A percentile compares a stretch with the other conserved stretches of the same genome.
Evolutionary conservation across 2,329 filamentous ascomycete genomes (phyloP).

Genomic region (Xylariomycetidae sp.): DNA sequence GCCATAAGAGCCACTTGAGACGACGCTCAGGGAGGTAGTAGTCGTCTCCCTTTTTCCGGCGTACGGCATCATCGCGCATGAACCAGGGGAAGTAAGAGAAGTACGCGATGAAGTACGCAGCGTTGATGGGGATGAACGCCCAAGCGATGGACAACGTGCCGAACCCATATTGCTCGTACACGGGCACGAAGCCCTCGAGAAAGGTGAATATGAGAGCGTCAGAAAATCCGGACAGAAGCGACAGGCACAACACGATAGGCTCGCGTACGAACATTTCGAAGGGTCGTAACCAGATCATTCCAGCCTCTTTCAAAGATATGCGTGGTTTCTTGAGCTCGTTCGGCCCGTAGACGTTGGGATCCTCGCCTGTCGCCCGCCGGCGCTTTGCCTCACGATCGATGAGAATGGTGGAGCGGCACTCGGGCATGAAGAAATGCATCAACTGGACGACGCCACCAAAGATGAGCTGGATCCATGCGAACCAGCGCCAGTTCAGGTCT

Average conservation of each 20-base stretch:
- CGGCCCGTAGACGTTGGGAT: not conserved
- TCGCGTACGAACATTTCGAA: not conserved
- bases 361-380: conserved; percentile 1
- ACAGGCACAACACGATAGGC: conserved; percentile 1
- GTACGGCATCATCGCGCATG: no score
- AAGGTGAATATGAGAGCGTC: conserved; percentile 1
- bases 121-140: not conserved
- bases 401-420: conserved; percentile 1
- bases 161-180: conserved; percentile 1
- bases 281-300: not conserved
- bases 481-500: no score
- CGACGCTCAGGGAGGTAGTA: not conserved
- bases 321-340: not conserved
- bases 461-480: conserved; percentile 1
- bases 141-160: not conserved
- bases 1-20: not conserved
- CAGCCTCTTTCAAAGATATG: not conserved
- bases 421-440: conserved; percentile 1
- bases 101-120: not conserved
- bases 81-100: conserved; percentile 1
- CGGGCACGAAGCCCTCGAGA: conserved; percentile 1
- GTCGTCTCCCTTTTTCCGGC: no score
- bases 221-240: not conserved
- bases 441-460: conserved; percentile 1
- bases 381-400: conserved; percentile 1